A percentile compares a stretch with the other conserved stretches of the same genome.
These are phyloP conservation scores for Phoma herbarum DNA, from an alignment of 2,329 filamentous ascomycete species.

Conservation along the genomic window DNA sequence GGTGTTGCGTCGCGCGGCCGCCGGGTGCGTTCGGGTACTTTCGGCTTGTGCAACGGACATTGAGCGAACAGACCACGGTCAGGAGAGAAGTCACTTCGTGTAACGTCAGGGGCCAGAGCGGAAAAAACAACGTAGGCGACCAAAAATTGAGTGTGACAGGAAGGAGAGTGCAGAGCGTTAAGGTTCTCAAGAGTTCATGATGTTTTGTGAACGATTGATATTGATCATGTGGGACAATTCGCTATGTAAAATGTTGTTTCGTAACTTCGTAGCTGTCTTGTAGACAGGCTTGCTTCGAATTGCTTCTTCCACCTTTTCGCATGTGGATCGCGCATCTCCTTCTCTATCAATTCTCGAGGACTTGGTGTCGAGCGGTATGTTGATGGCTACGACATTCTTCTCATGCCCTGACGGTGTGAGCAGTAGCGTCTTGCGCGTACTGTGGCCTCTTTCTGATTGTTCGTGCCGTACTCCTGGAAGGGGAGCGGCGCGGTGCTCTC, in stretches of 20 bases:
- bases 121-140: neutral
- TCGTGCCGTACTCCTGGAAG: neutral
- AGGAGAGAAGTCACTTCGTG: slow-evolving; percentile 8
- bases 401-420: slow-evolving; percentile 23
- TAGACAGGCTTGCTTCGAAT: slow-evolving; percentile 6
- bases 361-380: slow-evolving; percentile 7
- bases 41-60: slow-evolving; percentile 11
- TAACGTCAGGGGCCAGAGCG: neutral
- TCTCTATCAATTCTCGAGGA: slow-evolving; percentile 23
- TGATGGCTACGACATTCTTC: slow-evolving; percentile 5
- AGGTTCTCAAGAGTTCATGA: neutral
- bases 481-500: slow-evolving; percentile 6
- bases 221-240: slow-evolving; percentile 5
- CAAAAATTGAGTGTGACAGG: neutral
- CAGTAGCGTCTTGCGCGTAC: slow-evolving; percentile 24
- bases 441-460: slow-evolving; percentile 7
- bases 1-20: slow-evolving; percentile 22
- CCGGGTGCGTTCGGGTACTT: slow-evolving; percentile 18
- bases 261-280: slow-evolving; percentile 18
- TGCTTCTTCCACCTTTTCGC: neutral
- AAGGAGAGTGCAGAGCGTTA: neutral
- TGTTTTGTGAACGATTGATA: neutral
- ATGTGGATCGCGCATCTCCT: slow-evolving; percentile 13
- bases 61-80: slow-evolving; percentile 14
- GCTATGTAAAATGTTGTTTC: slow-evolving; percentile 9